Percentiles rank a stretch among this genome's conserved stretches.
These are phyloP conservation scores for Crithidia sp. DNA, from an alignment of 208 protist genomes.

Conservation along the genomic window DNA sequence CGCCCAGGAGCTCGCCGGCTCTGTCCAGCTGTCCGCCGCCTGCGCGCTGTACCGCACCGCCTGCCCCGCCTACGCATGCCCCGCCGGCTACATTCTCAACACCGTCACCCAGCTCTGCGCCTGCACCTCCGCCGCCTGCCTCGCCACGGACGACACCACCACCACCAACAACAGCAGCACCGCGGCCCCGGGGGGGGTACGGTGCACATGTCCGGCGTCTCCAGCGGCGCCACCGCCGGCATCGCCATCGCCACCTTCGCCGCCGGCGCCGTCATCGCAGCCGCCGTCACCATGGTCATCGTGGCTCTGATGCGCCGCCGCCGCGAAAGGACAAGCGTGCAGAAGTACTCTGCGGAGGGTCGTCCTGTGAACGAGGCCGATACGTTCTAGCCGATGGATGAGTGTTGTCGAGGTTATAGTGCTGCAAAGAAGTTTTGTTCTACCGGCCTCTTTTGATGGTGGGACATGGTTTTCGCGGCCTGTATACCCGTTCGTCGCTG, in stretches of 20 bases:
- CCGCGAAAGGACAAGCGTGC: background rate
- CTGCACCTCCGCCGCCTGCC: slow-evolving; percentile 12
- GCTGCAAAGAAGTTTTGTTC: too few relatives aligned
- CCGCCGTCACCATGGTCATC: slow-evolving; percentile 4
- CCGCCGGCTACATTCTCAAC: slow-evolving; percentile 15
- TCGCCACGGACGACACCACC: background rate
- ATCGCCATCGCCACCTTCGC: slow-evolving; percentile 22
- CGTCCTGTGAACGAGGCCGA: background rate
- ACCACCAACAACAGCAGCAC: background rate
- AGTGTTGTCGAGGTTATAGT: too few relatives aligned
- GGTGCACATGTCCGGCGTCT: slow-evolving; percentile 18
- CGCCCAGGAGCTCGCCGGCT: slow-evolving; percentile 11
- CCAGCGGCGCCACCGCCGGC: slow-evolving; percentile 13
- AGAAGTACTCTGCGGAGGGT: slow-evolving; percentile 1
- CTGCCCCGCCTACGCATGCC: slow-evolving; percentile 22
- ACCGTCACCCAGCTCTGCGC: slow-evolving; percentile 1
- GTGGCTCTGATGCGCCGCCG: slow-evolving; percentile 10
- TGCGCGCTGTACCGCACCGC: slow-evolving; percentile 18
- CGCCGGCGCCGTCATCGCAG: background rate
- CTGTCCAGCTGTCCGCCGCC: slow-evolving; percentile 6
- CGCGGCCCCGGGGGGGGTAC: background rate
- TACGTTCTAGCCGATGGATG: background rate
- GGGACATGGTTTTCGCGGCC: too few relatives aligned
- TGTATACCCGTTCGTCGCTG: too few relatives aligned
- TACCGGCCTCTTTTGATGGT: too few relatives aligned